phyloP scores from a whole-genome alignment of 805 yeast genomes.

The Candida michaelii region DNA sequence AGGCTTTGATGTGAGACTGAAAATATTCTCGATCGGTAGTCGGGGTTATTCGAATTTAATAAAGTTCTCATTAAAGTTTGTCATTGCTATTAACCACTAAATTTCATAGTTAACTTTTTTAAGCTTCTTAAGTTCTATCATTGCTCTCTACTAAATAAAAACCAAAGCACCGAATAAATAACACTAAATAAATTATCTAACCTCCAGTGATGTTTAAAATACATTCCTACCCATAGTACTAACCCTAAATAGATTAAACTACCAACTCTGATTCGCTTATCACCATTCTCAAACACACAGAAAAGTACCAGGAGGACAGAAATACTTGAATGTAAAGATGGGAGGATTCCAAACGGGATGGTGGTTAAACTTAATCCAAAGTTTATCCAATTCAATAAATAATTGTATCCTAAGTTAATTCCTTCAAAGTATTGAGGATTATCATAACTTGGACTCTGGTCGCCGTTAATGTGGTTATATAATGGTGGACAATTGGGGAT shows the following conservation, averaged over 20 bases:
- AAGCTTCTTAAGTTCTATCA: too few species aligned
- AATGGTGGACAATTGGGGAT: slow-evolving; percentile 78
- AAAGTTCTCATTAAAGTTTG: too few species aligned
- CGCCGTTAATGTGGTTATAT: slow-evolving; percentile 64
- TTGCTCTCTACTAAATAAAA: not conserved
- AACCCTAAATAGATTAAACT: slow-evolving; percentile 46
- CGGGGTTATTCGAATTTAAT: too few species aligned
- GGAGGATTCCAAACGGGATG: slow-evolving; percentile 56
- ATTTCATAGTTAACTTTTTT: too few species aligned
- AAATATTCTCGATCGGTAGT: too few species aligned
- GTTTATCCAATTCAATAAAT: slow-evolving; percentile 11
- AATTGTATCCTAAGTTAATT: slow-evolving; percentile 49
- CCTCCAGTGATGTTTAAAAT: slow-evolving; percentile 71
- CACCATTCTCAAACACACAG: slow-evolving; percentile 39
- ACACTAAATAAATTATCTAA: slow-evolving; percentile 59
- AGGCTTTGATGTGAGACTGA: too few species aligned
- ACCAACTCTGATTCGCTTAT: slow-evolving; percentile 32
- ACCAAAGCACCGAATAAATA: slow-evolving; percentile 32
- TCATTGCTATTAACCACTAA: too few species aligned
- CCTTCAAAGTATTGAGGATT: slow-evolving; percentile 73
- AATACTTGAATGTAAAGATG: slow-evolving; percentile 65
- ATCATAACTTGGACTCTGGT: slow-evolving; percentile 54
- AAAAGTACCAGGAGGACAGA: slow-evolving; percentile 52
- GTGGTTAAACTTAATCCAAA: slow-evolving; percentile 11
- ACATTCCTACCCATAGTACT: slow-evolving; percentile 78